Conservation (phyloP, 148 eudicot species). For the Rhododendron griersonianum region DNA sequence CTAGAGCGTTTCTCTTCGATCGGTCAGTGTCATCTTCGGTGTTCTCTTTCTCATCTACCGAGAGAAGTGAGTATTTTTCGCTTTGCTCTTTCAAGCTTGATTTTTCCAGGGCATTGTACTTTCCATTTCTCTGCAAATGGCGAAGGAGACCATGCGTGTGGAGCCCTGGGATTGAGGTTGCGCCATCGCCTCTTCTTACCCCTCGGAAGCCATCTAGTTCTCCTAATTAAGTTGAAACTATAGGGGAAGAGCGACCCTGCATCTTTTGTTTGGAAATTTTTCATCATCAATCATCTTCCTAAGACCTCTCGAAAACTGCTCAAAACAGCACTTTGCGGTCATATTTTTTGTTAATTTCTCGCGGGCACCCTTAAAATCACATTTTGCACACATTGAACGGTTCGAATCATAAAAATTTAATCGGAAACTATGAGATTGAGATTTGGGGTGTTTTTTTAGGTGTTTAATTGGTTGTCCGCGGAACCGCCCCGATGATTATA, state of each 20-base stretch:
- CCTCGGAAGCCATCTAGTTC: conserved; percentile 24
- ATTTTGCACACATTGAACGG: no score
- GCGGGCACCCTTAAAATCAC: no score
- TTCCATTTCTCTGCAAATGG: conserved; percentile 1
- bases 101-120: background rate
- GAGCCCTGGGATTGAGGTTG: conserved; percentile 26
- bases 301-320: background rate
- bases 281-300: background rate
- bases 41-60: background rate
- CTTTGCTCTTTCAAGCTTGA: background rate
- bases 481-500: background rate
- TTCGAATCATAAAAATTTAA: no score
- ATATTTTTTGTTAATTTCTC: no score
- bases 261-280: background rate
- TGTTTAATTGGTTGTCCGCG: no score
- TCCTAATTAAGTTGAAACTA: conserved; percentile 25
- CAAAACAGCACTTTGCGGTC: no score
- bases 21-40: background rate
- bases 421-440: no score
- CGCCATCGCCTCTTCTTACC: conserved; percentile 24
- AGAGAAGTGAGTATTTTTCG: no score
- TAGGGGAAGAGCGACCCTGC: conserved; percentile 18
- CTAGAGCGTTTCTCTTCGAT: background rate
- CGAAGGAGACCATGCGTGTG: conserved; percentile 1
- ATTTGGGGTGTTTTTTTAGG: no score